These are phyloP conservation scores for Prillingera fragicola DNA, from an alignment of 1,284 basidiomycete genomes.

Conservation along the genomic window DNA sequence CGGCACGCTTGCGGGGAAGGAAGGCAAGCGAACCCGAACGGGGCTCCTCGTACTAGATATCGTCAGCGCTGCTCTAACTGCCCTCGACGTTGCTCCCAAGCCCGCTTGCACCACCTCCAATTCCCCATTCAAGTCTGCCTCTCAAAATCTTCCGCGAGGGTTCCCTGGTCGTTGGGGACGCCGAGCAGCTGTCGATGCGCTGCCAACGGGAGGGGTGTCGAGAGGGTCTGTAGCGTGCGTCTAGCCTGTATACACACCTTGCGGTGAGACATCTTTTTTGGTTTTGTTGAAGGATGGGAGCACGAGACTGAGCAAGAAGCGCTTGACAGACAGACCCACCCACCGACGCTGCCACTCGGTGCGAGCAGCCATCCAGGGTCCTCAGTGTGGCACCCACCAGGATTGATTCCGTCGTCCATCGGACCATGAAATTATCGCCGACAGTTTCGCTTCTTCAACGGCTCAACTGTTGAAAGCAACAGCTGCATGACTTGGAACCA, in stretches of 20 bases:
- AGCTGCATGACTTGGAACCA: too few species aligned
- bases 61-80: conserved; percentile 10
- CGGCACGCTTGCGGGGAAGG: conserved; percentile 86
- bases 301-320: neutral
- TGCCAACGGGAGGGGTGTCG: too few species aligned
- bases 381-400: neutral
- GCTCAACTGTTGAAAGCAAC: too few species aligned
- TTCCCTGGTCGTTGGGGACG: too few species aligned
- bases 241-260: conserved; percentile 26
- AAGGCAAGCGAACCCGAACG: conserved; percentile 80
- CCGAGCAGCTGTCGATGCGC: too few species aligned
- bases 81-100: neutral
- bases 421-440: neutral
- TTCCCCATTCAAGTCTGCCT: neutral
- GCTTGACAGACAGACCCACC: neutral
- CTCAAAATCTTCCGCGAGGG: conserved; percentile 1
- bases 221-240: neutral
- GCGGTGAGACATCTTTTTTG: conserved; percentile 43
- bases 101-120: neutral
- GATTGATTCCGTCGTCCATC: neutral
- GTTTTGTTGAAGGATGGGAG: conserved; percentile 18
- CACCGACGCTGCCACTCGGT: neutral
- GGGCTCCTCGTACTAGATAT: conserved; percentile 78
- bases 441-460: neutral
- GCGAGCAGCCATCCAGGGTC: neutral